Percentiles rank a stretch among this genome's conserved stretches.
Conservation (phyloP, 208 protist species). For the Porcisia deanei region DNA sequence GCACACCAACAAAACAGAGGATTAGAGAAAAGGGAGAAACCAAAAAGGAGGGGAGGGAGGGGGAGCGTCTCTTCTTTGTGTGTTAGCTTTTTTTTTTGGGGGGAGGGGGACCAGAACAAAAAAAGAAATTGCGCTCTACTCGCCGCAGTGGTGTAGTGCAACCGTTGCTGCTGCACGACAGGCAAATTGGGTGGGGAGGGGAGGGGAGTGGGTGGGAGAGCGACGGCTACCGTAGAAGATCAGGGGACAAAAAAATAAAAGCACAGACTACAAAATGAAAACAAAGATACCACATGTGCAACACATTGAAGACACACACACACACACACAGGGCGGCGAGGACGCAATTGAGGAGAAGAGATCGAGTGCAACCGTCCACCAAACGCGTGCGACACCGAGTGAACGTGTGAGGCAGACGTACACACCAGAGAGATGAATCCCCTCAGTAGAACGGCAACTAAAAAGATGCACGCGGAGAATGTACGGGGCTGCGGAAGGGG, state of each 20-base stretch:
- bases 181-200: background rate
- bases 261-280: background rate
- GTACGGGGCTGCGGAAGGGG: no score
- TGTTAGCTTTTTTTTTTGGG: no score
- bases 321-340: background rate
- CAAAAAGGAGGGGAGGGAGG: background rate
- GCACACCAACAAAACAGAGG: background rate
- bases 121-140: no score
- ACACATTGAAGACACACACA: background rate
- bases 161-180: background rate
- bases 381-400: background rate
- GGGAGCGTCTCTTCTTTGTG: no score
- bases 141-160: no score
- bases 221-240: background rate
- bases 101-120: no score
- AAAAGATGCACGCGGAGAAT: no score
- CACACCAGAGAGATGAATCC: no score
- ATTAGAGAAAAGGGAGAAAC: background rate
- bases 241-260: background rate
- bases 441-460: no score
- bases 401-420: no score
- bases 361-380: background rate
- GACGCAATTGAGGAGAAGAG: background rate
- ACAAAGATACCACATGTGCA: background rate
- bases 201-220: background rate